A percentile compares a stretch with the other conserved stretches of the same genome.
Evolutionary conservation across 345 rosid genomes (phyloP).

Genomic region (Clausena lansium): DNA sequence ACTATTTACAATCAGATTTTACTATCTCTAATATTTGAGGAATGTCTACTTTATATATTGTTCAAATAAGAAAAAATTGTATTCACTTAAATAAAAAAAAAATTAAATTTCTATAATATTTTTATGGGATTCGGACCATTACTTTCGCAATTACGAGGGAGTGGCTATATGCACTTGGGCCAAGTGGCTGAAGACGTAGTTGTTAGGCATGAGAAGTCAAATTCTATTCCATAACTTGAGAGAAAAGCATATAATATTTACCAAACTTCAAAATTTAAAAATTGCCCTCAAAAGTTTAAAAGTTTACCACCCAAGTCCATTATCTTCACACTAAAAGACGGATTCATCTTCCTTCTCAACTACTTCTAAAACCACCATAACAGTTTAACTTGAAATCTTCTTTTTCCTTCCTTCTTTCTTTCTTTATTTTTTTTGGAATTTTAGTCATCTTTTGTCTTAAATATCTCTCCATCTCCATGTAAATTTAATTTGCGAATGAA

Average conservation of each 20-base stretch:
- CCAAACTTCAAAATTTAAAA: background rate
- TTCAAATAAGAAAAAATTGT: too few relatives aligned
- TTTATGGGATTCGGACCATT: too few relatives aligned
- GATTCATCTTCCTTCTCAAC: conserved; percentile 1
- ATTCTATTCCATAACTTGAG: background rate
- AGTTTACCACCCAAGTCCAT: background rate
- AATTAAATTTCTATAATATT: too few relatives aligned
- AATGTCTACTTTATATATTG: too few relatives aligned
- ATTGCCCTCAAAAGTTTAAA: background rate
- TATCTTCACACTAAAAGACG: conserved; percentile 3
- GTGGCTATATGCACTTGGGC: too few relatives aligned
- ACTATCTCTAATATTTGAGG: too few relatives aligned
- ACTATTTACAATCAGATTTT: too few relatives aligned
- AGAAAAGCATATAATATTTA: background rate
- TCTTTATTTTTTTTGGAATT: too few relatives aligned
- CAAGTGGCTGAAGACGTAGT: background rate
- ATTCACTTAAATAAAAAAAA: too few relatives aligned
- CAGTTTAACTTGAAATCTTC: background rate
- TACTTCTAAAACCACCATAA: background rate
- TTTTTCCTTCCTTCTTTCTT: conserved; percentile 1
- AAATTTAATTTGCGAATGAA: background rate
- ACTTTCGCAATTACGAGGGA: too few relatives aligned
- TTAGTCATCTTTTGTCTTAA: too few relatives aligned
- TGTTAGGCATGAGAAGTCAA: background rate
- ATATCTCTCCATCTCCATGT: background rate